Percentiles rank a stretch among this genome's conserved stretches.
Conservation (phyloP, 495 filamentous ascomycete species). For the Cudoniella acicularis region DNA sequence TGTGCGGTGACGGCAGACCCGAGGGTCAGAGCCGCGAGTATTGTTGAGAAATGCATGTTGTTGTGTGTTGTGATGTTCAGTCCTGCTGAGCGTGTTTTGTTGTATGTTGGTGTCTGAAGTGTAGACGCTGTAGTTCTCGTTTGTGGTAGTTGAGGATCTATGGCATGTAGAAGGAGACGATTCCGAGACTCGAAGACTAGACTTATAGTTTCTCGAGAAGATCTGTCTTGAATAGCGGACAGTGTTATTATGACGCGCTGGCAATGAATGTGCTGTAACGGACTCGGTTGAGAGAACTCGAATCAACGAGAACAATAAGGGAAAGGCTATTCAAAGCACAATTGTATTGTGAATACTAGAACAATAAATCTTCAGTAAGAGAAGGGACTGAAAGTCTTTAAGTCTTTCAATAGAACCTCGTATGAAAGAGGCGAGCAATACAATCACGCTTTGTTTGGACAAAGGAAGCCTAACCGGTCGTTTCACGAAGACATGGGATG, state of each 20-base stretch:
- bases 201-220: neutral
- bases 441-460: neutral
- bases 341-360: too few relatives aligned
- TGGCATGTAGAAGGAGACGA: neutral
- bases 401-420: slow-evolving; percentile 2
- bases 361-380: too few relatives aligned
- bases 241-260: neutral
- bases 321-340: neutral
- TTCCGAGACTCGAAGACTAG: neutral
- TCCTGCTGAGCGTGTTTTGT: slow-evolving; percentile 2
- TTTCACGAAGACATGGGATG: neutral
- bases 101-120: neutral
- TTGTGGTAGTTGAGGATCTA: neutral
- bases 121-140: neutral
- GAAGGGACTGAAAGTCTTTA: neutral
- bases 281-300: neutral
- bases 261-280: too few relatives aligned
- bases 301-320: neutral
- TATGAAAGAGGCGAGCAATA: neutral
- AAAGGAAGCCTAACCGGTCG: neutral
- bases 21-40: slow-evolving; percentile 31
- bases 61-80: neutral
- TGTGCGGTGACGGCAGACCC: slow-evolving; percentile 44
- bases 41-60: slow-evolving; percentile 4
- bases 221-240: neutral